Conservation (phyloP, 352 stramenopile species). For the Pythium chondricola region DNA sequence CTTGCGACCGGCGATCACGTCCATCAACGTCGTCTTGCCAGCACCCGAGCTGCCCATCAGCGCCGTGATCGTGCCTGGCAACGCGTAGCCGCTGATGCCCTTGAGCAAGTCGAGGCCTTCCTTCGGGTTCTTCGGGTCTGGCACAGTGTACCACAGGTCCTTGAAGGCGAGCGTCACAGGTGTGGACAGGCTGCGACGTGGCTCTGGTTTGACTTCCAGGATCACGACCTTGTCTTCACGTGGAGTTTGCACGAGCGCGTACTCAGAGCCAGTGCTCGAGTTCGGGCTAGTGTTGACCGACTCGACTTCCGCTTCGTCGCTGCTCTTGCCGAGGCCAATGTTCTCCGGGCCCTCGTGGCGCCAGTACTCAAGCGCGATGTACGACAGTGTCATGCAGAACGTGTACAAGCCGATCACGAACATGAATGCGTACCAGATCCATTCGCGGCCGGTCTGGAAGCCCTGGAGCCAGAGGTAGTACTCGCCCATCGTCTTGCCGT, state of each 20-base stretch:
- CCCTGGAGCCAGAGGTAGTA: slow-evolving; percentile 18
- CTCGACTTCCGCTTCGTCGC: slow-evolving; percentile 1
- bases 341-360: slow-evolving; percentile 22
- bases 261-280: slow-evolving; percentile 11
- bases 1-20: slow-evolving; percentile 89
- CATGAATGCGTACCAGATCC: slow-evolving; percentile 19
- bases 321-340: slow-evolving; percentile 6
- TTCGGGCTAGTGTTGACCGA: slow-evolving; percentile 5
- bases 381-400: slow-evolving; percentile 27
- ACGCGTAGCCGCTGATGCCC: slow-evolving; percentile 26
- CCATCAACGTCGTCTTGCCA: slow-evolving; percentile 89
- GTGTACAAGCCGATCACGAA: slow-evolving; percentile 20
- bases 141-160: slow-evolving; percentile 28
- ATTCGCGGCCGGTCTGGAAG: slow-evolving; percentile 22
- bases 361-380: slow-evolving; percentile 25
- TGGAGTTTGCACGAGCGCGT: slow-evolving; percentile 9
- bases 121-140: slow-evolving; percentile 20
- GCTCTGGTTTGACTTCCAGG: slow-evolving; percentile 6
- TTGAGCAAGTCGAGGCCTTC: slow-evolving; percentile 38
- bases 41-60: slow-evolving; percentile 43
- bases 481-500: slow-evolving; percentile 19
- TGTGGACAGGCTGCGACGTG: neutral
- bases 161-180: slow-evolving; percentile 24
- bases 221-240: neutral
- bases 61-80: slow-evolving; percentile 33